Conservation (phyloP, 192 early-diverging fungal species). For the Backusella macrospora region DNA sequence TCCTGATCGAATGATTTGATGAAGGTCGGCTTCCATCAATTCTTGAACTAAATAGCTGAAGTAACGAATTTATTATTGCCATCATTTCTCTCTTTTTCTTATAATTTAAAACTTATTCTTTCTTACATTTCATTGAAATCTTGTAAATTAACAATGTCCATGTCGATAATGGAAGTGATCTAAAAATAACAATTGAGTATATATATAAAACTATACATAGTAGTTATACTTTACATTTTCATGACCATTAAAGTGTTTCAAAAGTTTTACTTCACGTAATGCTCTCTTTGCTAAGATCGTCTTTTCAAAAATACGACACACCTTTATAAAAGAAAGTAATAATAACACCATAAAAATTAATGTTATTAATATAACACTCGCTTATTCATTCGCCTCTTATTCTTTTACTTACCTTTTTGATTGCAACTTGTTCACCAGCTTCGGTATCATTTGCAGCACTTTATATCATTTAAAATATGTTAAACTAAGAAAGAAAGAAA, state of each 20-base stretch:
- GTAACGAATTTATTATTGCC: slow-evolving; percentile 1
- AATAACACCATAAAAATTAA: neutral
- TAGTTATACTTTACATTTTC: slow-evolving; percentile 61
- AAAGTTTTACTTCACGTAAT: slow-evolving; percentile 72
- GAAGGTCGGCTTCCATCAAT: slow-evolving; percentile 99
- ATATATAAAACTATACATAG: neutral
- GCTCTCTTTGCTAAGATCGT: slow-evolving; percentile 72
- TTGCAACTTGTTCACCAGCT: slow-evolving; percentile 56
- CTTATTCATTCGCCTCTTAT: neutral
- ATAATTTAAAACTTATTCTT: neutral
- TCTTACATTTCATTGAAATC: slow-evolving; percentile 90
- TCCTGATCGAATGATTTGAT: slow-evolving; percentile 92
- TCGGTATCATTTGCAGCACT: slow-evolving; percentile 50
- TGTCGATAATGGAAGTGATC: slow-evolving; percentile 68
- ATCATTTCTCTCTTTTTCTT: neutral
- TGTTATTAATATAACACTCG: neutral
- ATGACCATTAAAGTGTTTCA: slow-evolving; percentile 72
- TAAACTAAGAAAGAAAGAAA: slow-evolving; percentile 2
- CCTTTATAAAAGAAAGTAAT: slow-evolving; percentile 10
- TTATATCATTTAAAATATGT: neutral
- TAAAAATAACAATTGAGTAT: slow-evolving; percentile 15
- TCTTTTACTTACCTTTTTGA: slow-evolving; percentile 61
- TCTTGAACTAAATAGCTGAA: slow-evolving; percentile 90
- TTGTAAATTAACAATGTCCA: slow-evolving; percentile 83
- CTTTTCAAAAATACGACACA: slow-evolving; percentile 64